Percentiles rank a stretch among this genome's conserved stretches.
Evolutionary conservation across 2,329 filamentous ascomycete genomes (phyloP).

Genomic region (Fusarium concolor): DNA sequence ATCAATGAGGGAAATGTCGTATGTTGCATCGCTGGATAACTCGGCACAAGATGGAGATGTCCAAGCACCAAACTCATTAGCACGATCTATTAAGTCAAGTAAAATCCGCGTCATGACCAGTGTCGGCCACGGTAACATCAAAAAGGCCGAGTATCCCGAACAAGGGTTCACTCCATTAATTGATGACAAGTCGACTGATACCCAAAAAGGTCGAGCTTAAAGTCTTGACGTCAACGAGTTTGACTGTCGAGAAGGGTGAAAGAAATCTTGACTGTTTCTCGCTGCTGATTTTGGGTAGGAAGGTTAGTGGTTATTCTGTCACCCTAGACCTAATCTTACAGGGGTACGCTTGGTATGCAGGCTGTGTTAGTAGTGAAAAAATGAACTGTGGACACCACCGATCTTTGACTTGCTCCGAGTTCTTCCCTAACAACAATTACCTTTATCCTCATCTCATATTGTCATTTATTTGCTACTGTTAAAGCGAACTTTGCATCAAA

Average conservation of each 20-base stretch:
- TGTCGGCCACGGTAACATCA: neutral
- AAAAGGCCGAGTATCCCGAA: slow-evolving; percentile 11
- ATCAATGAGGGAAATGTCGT: neutral
- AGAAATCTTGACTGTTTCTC: neutral
- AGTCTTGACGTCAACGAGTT: slow-evolving; percentile 40
- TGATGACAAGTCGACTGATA: slow-evolving; percentile 32
- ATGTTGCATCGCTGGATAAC: neutral
- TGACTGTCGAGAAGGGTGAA: neutral
- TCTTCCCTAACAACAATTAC: slow-evolving; percentile 3
- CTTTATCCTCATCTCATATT: neutral
- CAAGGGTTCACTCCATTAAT: neutral
- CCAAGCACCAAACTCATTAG: slow-evolving; percentile 3
- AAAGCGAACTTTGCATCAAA: no score
- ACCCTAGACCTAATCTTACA: neutral
- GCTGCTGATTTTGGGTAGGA: no score
- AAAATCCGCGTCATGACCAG: slow-evolving; percentile 3
- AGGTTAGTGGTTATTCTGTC: neutral
- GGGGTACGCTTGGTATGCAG: slow-evolving; percentile 5
- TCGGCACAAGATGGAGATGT: slow-evolving; percentile 17
- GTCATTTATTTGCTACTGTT: neutral
- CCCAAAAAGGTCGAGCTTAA: slow-evolving; percentile 4
- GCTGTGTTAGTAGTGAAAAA: slow-evolving; percentile 2
- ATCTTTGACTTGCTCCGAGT: neutral
- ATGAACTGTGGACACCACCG: slow-evolving; percentile 8
- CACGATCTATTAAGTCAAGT: neutral